phyloP scores from a whole-genome alignment of 768 basidiomycete species.

The Pleurotus djamor region DNA sequence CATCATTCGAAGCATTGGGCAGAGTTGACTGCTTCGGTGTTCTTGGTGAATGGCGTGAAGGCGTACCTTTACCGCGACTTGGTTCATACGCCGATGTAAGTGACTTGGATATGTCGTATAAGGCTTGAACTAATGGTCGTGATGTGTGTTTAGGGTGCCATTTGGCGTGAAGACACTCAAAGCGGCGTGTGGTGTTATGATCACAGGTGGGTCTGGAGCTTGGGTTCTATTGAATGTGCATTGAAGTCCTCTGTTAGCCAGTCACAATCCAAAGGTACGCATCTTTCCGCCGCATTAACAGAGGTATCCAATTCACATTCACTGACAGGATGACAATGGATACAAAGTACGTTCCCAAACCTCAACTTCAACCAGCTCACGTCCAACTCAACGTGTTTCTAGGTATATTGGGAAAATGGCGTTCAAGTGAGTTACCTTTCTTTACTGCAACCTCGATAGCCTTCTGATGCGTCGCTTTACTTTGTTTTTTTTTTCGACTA shows the following conservation, averaged over 20 bases:
- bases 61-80: constrained; percentile 68
- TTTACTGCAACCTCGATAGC: neutral
- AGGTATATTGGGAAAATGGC: constrained; percentile 92
- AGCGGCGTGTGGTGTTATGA: constrained; percentile 87
- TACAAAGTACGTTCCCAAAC: constrained; percentile 59
- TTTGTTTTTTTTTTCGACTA: constrained; percentile 20
- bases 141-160: constrained; percentile 56
- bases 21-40: constrained; percentile 67
- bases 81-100: constrained; percentile 80
- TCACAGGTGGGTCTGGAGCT: constrained; percentile 77
- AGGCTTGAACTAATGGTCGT: neutral
- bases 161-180: constrained; percentile 65
- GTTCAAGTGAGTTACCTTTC: constrained; percentile 54
- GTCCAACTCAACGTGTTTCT: neutral
- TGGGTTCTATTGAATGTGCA: constrained; percentile 1
- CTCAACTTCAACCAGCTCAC: neutral
- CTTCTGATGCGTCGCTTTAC: no score
- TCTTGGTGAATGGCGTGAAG: constrained; percentile 61
- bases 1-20: constrained; percentile 81
- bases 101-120: neutral
- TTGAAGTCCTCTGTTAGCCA: constrained; percentile 46
- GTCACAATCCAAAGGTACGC: constrained; percentile 83
- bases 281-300: neutral
- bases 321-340: constrained; percentile 74
- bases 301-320: neutral